Percentiles rank a stretch among this genome's conserved stretches.
Conservation (phyloP, 495 filamentous ascomycete species). For the Cryomyces minteri region DNA sequence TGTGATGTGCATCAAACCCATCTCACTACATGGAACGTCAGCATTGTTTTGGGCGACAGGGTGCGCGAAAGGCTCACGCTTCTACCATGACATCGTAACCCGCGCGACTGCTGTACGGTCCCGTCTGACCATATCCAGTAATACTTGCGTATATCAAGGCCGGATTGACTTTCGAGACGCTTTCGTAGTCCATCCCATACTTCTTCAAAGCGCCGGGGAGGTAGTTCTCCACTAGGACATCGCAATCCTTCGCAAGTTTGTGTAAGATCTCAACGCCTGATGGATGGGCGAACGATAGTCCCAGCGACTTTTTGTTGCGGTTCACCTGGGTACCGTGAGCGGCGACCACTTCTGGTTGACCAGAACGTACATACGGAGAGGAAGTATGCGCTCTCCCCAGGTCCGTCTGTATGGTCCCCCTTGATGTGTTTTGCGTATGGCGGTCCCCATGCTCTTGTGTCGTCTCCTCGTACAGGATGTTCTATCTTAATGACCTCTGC, state of each 20-base stretch:
- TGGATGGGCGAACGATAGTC: slow-evolving; percentile 71
- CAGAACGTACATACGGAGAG: slow-evolving; percentile 39
- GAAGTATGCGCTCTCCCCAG: slow-evolving; percentile 92
- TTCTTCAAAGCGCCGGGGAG: slow-evolving; percentile 80
- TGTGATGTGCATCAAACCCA: slow-evolving; percentile 97
- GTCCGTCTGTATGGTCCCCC: slow-evolving; percentile 27
- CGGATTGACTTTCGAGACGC: slow-evolving; percentile 64
- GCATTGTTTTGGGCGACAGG: background rate
- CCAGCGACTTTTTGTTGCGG: slow-evolving; percentile 91
- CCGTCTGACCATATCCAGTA: slow-evolving; percentile 75
- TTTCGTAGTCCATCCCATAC: slow-evolving; percentile 74
- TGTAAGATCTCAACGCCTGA: slow-evolving; percentile 75
- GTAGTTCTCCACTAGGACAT: slow-evolving; percentile 95
- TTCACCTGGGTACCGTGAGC: slow-evolving; percentile 41
- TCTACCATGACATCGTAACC: slow-evolving; percentile 99
- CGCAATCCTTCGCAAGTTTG: slow-evolving; percentile 62
- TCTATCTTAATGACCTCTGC: slow-evolving; percentile 96
- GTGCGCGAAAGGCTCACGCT: slow-evolving; percentile 25
- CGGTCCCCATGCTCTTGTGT: slow-evolving; percentile 91
- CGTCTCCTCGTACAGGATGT: slow-evolving; percentile 79
- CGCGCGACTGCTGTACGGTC: slow-evolving; percentile 72
- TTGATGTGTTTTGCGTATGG: slow-evolving; percentile 65
- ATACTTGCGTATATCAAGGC: slow-evolving; percentile 52
- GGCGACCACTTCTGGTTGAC: too few relatives aligned
- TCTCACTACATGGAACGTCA: slow-evolving; percentile 31